phyloP scores from a whole-genome alignment of 441 rosid species.

The Corymbia citriodora region DNA sequence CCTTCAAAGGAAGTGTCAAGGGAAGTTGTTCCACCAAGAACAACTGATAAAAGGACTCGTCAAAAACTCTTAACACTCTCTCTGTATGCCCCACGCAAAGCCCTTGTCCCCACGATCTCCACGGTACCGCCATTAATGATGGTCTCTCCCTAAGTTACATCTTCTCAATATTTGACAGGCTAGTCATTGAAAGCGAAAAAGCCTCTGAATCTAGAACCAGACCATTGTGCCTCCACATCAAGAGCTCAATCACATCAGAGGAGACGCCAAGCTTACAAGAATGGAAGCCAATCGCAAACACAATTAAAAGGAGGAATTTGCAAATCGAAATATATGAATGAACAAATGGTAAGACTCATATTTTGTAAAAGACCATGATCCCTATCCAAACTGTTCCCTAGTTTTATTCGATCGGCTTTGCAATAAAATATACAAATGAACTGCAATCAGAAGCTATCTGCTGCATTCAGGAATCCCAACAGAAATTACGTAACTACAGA shows the following conservation, averaged over 20 bases:
- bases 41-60: no score
- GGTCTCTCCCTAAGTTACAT: neutral
- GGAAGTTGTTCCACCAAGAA: no score
- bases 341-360: neutral
- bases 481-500: neutral
- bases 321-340: neutral
- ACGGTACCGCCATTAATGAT: neutral
- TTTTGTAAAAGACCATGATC: neutral
- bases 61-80: neutral
- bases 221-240: neutral
- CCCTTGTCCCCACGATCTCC: fast-evolving
- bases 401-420: no score
- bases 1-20: no score
- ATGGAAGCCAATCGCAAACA: neutral
- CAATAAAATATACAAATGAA: fast-evolving
- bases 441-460: fast-evolving
- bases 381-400: neutral
- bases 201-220: no score
- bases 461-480: fast-evolving
- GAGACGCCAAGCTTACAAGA: neutral
- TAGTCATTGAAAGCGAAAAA: neutral
- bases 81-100: neutral
- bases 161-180: neutral
- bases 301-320: neutral
- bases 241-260: neutral